Conservation (phyloP, 2,329 filamentous ascomycete genomes). For the Talaromyces atroroseus region DNA sequence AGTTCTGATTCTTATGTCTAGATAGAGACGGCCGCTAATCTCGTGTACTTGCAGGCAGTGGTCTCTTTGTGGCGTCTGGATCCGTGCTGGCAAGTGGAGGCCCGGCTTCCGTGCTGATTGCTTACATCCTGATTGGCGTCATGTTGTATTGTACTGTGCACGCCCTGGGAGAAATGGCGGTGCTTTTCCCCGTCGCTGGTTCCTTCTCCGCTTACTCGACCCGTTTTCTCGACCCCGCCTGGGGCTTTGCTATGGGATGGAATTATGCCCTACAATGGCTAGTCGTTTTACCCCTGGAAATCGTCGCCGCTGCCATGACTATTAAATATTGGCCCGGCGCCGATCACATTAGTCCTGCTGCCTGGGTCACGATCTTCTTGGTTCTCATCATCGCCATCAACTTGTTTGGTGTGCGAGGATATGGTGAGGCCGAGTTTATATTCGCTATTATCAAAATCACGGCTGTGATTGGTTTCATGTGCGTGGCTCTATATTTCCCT, state of each 20-base stretch:
- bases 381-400: constrained; percentile 73
- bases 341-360: constrained; percentile 54
- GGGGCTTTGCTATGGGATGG: constrained; percentile 95
- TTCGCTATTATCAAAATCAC: constrained; percentile 82
- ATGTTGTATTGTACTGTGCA: constrained; percentile 94
- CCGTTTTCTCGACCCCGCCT: constrained; percentile 85
- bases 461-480: constrained; percentile 85
- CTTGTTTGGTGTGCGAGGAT: constrained; percentile 79
- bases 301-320: constrained; percentile 80
- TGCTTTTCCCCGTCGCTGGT: constrained; percentile 83
- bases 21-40: too few species aligned
- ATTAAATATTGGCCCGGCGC: constrained; percentile 69
- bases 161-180: constrained; percentile 84
- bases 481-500: constrained; percentile 34
- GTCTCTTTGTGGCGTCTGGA: constrained; percentile 81
- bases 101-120: constrained; percentile 70
- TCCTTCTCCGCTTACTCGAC: constrained; percentile 91
- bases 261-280: constrained; percentile 91
- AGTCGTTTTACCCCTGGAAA: constrained; percentile 73
- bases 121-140: constrained; percentile 70
- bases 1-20: constrained; percentile 4
- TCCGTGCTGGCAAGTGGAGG: constrained; percentile 65
- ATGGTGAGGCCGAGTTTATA: constrained; percentile 83
- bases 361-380: constrained; percentile 80
- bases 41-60: constrained; percentile 54